Evolutionary conservation across 306 rosid genomes (phyloP), one percentile per base, ranked within the genome.

Genomic region (Lathyrus oleraceus): DNA sequence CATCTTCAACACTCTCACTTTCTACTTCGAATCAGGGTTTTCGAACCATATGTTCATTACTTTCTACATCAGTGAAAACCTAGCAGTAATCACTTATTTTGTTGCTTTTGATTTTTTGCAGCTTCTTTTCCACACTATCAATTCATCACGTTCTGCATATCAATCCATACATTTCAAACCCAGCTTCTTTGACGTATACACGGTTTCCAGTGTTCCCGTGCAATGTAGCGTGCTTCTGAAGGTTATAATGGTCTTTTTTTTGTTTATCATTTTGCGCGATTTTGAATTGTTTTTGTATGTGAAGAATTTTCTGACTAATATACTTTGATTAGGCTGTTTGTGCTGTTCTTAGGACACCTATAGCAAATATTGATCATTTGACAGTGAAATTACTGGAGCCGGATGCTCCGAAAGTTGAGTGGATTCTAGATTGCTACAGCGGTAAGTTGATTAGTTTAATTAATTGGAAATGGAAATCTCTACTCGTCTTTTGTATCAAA

Each of bases 161-260:
- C 90, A 83, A 53, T 84, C 89, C 28, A 81, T 86, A 23, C 78
- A 88, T n/a, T 91, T 88, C 77, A 82, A 81, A 76, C 83, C 96
- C 10, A 87, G 73, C n/a, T 88, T 90, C 81, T 94, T 94, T 72
- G 95, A 88, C 43, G 77, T 57, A 63, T 91, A 81, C 82, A 48
- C 79, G 3, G 77, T 90, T 75, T 71, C 91, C n/a, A 71, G 83
- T 61, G 72, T 81, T 73, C 72, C 71, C 52, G 88, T 87, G 61
- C 90, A 88, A 53, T 94, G 91, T 58, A 90, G 96, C 71, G 92
- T 88, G 79, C 97, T 87, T 71, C 73, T 90, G 70, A 94, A 94
- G 97, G 97, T 88, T 15, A 38, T 11, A 27, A 48, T 43, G 27
- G 21, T 25, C 70, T 14, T 76, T 76, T 76, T 74, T 2, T 35